Conservation (phyloP, 2,329 filamentous ascomycete genomes). For the Juglanconis juglandina region DNA sequence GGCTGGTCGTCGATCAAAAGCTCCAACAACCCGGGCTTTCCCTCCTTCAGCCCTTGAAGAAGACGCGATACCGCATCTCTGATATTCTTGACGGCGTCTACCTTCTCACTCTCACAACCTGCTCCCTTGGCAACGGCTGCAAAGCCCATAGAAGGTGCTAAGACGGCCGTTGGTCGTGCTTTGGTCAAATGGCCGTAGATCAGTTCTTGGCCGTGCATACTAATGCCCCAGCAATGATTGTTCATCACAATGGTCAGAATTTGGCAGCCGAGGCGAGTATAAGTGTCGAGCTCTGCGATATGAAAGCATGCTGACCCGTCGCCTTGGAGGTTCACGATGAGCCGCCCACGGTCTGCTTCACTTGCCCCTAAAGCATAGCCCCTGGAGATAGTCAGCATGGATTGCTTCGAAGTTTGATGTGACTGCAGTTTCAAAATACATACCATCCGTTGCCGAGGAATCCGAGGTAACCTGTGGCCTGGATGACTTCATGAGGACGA, state of each 20-base stretch:
- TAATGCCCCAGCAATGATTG: slow-evolving; percentile 44
- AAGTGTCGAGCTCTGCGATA: slow-evolving; percentile 43
- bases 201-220: slow-evolving; percentile 39
- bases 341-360: slow-evolving; percentile 33
- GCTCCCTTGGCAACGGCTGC: slow-evolving; percentile 40
- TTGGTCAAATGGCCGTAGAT: slow-evolving; percentile 30
- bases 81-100: slow-evolving; percentile 28
- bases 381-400: background rate
- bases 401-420: background rate
- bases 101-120: slow-evolving; percentile 27
- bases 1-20: slow-evolving; percentile 37
- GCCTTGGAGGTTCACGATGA: slow-evolving; percentile 42
- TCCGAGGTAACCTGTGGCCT: slow-evolving; percentile 36
- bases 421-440: background rate
- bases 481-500: slow-evolving; percentile 25
- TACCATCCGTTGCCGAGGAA: slow-evolving; percentile 43
- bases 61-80: slow-evolving; percentile 30
- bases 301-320: slow-evolving; percentile 44
- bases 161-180: slow-evolving; percentile 27
- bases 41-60: slow-evolving; percentile 28
- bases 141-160: slow-evolving; percentile 33
- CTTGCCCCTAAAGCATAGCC: slow-evolving; percentile 42
- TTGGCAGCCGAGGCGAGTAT: slow-evolving; percentile 34
- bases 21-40: slow-evolving; percentile 28
- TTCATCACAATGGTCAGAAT: slow-evolving; percentile 42